Evolutionary conservation across 2,329 filamentous ascomycete species (phyloP), one percentile per base, ranked within the genome.

Genomic region (Hypoxylon sp.): DNA sequence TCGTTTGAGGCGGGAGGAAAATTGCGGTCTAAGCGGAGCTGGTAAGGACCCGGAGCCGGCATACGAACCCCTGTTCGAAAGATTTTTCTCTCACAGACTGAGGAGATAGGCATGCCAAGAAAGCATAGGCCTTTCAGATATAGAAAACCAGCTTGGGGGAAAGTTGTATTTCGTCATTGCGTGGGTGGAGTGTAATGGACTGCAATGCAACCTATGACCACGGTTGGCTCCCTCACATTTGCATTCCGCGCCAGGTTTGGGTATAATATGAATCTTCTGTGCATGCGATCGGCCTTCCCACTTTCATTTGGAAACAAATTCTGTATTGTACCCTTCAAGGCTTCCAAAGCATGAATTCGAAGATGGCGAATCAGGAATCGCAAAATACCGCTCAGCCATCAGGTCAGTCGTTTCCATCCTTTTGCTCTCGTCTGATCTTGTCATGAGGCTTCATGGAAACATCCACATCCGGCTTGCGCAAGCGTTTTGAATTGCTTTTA

Each of bases 341-440:
- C 58, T 42, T 47, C 48, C 50, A 44, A 29, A 66, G 63, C 67
- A 71, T 54, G 11, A 62, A 61, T 59, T 37, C 42, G 48, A 69
- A 66, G 42, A 74, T 74, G 72, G 51, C 71, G 67, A 71, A 71
- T 68, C 66, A 66, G 62, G 58, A 71, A 52, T 65, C 68, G 63
- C 71, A 64, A 39, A 70, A 63, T 69, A 66, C 44, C 53, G 60
- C 73, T 62, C 67, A 73, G 71, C 69, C 71, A 60, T 65, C 63
- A 68, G 71, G 73, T 74, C 70, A 67, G 72, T 74, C 46, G 51
- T 63, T 64, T 67, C 52, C 29, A 46, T 71, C 58, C 47, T 57
- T 54, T 10, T 60, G 11, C 35, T 33, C 44, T 67, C 50, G 54
- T 42, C 57, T 58, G 62, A 59, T 64, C 44, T 35, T 62, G 63